Conservation (phyloP, 202 grass and related monocot species). For the Bolboschoenoplectus hybrid region DNA sequence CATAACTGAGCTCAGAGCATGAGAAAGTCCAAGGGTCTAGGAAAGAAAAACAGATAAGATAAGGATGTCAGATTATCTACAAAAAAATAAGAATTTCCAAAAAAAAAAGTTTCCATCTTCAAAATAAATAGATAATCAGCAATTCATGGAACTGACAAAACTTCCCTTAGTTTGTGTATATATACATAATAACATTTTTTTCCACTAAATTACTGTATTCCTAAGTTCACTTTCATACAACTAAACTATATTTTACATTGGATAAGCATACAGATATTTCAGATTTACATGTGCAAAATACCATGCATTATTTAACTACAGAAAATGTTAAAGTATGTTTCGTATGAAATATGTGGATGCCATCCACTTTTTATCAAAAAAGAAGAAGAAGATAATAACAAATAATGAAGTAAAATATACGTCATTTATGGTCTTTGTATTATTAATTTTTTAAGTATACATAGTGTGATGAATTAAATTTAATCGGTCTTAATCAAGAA, state of each 20-base stretch:
- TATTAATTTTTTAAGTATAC: no score
- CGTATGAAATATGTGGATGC: no score
- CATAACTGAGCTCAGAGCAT: slow-evolving; percentile 91
- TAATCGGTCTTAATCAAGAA: no score
- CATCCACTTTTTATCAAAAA: no score
- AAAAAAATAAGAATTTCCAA: not conserved
- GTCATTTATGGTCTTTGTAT: no score
- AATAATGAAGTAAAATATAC: no score
- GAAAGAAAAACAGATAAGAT: slow-evolving; percentile 40
- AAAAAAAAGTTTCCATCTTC: not conserved
- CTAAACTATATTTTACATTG: not conserved
- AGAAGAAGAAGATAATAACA: no score
- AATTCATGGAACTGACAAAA: not conserved
- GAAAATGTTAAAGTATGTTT: not conserved
- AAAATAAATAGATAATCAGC: not conserved
- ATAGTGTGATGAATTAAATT: no score
- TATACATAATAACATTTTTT: not conserved
- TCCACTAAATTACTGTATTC: not conserved
- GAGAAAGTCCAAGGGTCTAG: slow-evolving; percentile 90
- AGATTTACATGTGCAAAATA: not conserved
- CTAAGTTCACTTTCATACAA: not conserved
- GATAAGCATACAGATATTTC: not conserved
- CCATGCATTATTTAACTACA: not conserved
- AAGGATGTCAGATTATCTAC: slow-evolving; percentile 29
- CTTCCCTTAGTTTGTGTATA: not conserved